Base-by-base conservation (phyloP, 1,139 yeast species). In the Candida frijolesensis region DNA sequence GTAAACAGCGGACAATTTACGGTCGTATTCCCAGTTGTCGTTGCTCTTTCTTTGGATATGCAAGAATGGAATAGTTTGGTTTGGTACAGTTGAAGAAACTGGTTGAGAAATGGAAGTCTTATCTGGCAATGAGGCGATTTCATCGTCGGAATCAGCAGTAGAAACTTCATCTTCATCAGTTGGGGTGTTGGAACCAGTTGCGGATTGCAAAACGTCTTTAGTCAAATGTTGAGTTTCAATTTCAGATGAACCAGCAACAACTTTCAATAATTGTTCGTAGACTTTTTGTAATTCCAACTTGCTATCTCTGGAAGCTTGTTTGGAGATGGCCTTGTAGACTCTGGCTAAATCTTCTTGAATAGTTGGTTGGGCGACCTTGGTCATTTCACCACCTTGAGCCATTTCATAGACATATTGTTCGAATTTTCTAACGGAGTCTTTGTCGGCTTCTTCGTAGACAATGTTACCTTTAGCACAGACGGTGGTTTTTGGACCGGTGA, bases 381-480 rank as follows among this genome's bases (percentile, higher is more conserved):
- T 89, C 67, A 89, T 75, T 59, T 84, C 84, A 62, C 96, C 94
- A 73, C 99, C 99, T 65, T 84, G 86, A 49, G 98, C 96, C 98
- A 94, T 92, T 71, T 90, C 97, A 66, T 85, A 83, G 59, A 94
- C 98, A 66, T 94, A 94, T 69, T 92, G 96, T 74, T 95, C 97
- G 58, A 94, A 83, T 70, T 94, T 94, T 74, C 98, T 86, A 57
- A 92, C 96, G 53, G 94, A 82, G 45, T 94, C 90, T 71, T 96
- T 89, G 67, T 90, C 85, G 55, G 81, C 86, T 76, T 94, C 99
- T 57, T 83, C 79, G 72, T 90, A 94, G 53, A 79, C 79, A 64
- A 94, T 82, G 67, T 85, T 88, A 73, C 99, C 99, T 76, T 87
- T 90, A 57, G 84, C 81, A 64, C 89, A 96, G 60, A 94, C 87